These are phyloP conservation scores for Alternaria triticina DNA, from an alignment of 2,329 filamentous ascomycete genomes.

Conservation along the genomic window DNA sequence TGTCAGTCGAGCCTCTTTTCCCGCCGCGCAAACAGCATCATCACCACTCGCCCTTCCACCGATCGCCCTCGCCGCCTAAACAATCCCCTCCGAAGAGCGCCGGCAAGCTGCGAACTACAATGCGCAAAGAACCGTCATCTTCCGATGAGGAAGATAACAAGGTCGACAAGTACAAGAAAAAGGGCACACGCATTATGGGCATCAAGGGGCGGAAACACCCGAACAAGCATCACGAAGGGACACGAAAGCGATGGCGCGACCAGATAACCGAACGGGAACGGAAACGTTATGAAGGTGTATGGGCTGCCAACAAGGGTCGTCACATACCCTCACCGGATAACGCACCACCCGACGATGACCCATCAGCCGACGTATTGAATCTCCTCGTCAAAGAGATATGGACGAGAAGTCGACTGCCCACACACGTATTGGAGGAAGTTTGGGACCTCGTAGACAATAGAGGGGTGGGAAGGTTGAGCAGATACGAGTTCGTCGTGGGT, in stretches of 20 bases:
- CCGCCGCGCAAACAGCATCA: slow-evolving; percentile 51
- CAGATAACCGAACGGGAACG: slow-evolving; percentile 73
- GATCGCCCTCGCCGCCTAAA: slow-evolving; percentile 48
- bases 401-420: slow-evolving; percentile 70
- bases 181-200: slow-evolving; percentile 63
- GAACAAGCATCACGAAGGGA: slow-evolving; percentile 75
- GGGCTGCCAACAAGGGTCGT: slow-evolving; percentile 78
- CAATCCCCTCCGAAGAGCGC: slow-evolving; percentile 49
- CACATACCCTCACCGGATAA: slow-evolving; percentile 29
- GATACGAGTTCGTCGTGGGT: slow-evolving; percentile 80
- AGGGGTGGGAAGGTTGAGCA: slow-evolving; percentile 62
- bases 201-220: slow-evolving; percentile 61
- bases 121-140: slow-evolving; percentile 60
- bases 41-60: slow-evolving; percentile 45
- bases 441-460: slow-evolving; percentile 75
- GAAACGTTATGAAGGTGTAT: slow-evolving; percentile 83
- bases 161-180: slow-evolving; percentile 58
- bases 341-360: slow-evolving; percentile 22
- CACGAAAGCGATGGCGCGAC: slow-evolving; percentile 78
- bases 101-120: slow-evolving; percentile 67
- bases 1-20: slow-evolving; percentile 45
- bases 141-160: slow-evolving; percentile 60
- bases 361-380: slow-evolving; percentile 65
- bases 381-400: slow-evolving; percentile 78
- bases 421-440: slow-evolving; percentile 73